phyloP scores from a whole-genome alignment of 768 basidiomycete species.

The Coprinopsis cinerea region DNA sequence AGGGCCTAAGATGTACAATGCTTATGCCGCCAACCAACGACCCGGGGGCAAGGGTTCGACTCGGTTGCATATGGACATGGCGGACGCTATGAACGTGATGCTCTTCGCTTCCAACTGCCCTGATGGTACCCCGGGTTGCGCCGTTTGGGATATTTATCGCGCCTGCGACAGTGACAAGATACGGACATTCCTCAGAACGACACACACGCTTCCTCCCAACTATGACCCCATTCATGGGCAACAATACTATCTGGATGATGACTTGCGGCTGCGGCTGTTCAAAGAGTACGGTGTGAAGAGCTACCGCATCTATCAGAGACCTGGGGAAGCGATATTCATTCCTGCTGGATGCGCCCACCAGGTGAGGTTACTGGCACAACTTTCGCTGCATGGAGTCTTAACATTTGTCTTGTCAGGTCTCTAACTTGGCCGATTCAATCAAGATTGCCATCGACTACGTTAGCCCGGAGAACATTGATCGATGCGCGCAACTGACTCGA shows the following conservation, averaged over 20 bases:
- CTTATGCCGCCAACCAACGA: constrained; percentile 64
- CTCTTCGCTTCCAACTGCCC: constrained; percentile 54
- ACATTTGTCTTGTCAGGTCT: constrained; percentile 49
- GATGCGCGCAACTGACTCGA: constrained; percentile 78
- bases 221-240: constrained; percentile 92
- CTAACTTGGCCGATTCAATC: constrained; percentile 90
- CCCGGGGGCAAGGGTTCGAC: constrained; percentile 79
- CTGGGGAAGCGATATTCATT: constrained; percentile 92
- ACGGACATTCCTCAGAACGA: constrained; percentile 64
- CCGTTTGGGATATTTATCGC: constrained; percentile 89
- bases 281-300: constrained; percentile 67
- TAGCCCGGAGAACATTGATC: constrained; percentile 83
- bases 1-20: constrained; percentile 96
- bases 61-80: constrained; percentile 90
- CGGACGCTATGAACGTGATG: constrained; percentile 91
- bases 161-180: constrained; percentile 78
- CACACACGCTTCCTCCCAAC: constrained; percentile 28
- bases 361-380: constrained; percentile 37
- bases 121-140: constrained; percentile 68
- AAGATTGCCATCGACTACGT: constrained; percentile 96
- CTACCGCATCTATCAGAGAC: constrained; percentile 82
- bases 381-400: neutral
- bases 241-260: constrained; percentile 74
- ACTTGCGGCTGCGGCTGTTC: constrained; percentile 60
- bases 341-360: constrained; percentile 93